Base-by-base conservation (phyloP, 2,329 filamentous ascomycete species). In the Hypoxylon sp. region DNA sequence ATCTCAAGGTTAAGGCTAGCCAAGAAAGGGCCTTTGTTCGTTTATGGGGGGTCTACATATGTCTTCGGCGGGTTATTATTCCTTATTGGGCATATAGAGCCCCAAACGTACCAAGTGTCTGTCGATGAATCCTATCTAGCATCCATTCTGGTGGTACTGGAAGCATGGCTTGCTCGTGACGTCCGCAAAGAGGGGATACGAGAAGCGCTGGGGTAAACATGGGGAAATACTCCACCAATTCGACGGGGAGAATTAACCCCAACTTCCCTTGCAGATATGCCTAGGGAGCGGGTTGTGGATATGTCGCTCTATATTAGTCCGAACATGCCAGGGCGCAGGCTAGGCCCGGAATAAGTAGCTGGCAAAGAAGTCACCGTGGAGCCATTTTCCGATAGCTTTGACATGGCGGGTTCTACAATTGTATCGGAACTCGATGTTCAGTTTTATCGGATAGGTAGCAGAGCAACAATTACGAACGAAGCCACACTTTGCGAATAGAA, bases 181-280 rank as follows among this genome's bases (percentile, higher is more conserved):
- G 56, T 68, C 56, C 30, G 13, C 60, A 48, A 38, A 36, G 69
- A 65, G 68, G 68, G 60, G 68, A 69, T 60, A 68, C 56, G 52
- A 58, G 52, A 43, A 21, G 55, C 32, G 4, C 56, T 53, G 59
- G 59, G 65, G 60, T 49, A 57, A 45, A 63, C 57, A 60, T 59
- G 60, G 52, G 62, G 55, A 68, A 60, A 43, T 59, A 63, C 62
- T 65, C 68, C 61, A 63, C 56, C 60, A 61, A 48, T 62, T 63
- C 51, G 25, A 58, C 49, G 63, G 63, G 45, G 57, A 55, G 46
- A 53, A 49, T 52, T 57, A 55, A 52, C 48, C 43, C 55, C 51
- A 65, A 52, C 17, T 23, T 43, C 49, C 38, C 38, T 36, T 32
- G 36, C 38, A 51, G 49, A 38, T 61, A 52, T 53, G 28, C 4